phyloP scores from a whole-genome alignment of 805 yeast species.

The Millerozyma miso region DNA sequence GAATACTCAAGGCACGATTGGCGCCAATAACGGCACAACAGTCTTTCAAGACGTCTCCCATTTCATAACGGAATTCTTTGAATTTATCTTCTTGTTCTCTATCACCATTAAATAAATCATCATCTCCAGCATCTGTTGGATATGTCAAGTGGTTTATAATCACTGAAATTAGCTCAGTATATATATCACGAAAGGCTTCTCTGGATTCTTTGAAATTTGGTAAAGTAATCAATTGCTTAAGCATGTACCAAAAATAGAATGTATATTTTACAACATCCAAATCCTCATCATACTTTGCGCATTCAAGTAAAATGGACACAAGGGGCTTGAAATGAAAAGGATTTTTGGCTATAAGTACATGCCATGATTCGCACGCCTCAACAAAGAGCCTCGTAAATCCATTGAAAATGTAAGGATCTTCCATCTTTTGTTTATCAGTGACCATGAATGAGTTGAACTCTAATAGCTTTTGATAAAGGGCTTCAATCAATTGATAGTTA shows the following conservation, averaged over 20 bases:
- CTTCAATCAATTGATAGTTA: slow-evolving; percentile 55
- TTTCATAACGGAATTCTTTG: slow-evolving; percentile 88
- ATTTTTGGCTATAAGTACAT: slow-evolving; percentile 69
- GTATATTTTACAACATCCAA: slow-evolving; percentile 87
- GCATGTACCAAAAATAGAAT: slow-evolving; percentile 84
- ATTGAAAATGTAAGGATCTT: slow-evolving; percentile 64
- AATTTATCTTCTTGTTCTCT: slow-evolving; percentile 88
- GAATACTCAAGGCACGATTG: slow-evolving; percentile 61
- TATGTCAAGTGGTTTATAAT: slow-evolving; percentile 70
- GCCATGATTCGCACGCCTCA: slow-evolving; percentile 96
- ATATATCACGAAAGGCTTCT: slow-evolving; percentile 49
- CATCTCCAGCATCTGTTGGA: slow-evolving; percentile 43
- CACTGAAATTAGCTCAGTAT: slow-evolving; percentile 52
- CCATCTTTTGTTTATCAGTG: slow-evolving; percentile 32
- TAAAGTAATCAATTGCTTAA: slow-evolving; percentile 66
- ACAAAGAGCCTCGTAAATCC: slow-evolving; percentile 74
- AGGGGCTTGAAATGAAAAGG: slow-evolving; percentile 69
- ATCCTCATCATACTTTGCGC: slow-evolving; percentile 74
- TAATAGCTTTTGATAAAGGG: slow-evolving; percentile 66
- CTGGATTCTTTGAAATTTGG: slow-evolving; percentile 55
- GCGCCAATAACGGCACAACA: slow-evolving; percentile 91
- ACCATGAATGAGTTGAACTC: slow-evolving; percentile 49
- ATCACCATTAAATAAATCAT: slow-evolving; percentile 55
- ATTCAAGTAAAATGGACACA: slow-evolving; percentile 66
- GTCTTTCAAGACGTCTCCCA: slow-evolving; percentile 97